phyloP scores from a whole-genome alignment of 139 green algal genomes.

The Pycnococcus provasolii region DNA sequence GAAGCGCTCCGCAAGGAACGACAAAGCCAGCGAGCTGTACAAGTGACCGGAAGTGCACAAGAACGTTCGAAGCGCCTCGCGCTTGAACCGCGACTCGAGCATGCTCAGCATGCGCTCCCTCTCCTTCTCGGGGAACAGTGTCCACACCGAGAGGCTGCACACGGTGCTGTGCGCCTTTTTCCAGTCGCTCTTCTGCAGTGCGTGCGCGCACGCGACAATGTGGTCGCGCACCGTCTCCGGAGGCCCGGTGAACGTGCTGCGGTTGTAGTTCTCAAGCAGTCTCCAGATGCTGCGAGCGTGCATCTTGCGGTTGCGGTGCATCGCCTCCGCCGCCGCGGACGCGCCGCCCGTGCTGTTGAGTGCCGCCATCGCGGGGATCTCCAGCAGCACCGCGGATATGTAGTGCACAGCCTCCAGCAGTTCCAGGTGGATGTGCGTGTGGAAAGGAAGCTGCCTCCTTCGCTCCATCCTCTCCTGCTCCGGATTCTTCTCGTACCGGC shows the following conservation, averaged over 20 bases:
- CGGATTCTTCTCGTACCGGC: conserved; percentile 34
- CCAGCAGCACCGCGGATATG: conserved; percentile 85
- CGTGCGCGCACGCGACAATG: conserved; percentile 74
- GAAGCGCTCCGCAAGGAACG: conserved; percentile 82
- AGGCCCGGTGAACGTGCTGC: conserved; percentile 84
- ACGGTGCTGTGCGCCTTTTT: conserved; percentile 51
- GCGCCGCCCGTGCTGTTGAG: neutral
- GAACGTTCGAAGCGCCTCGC: conserved; percentile 84
- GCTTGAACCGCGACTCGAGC: conserved; percentile 59
- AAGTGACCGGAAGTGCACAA: conserved; percentile 71
- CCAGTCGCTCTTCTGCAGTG: conserved; percentile 79
- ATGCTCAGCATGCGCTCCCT: conserved; percentile 52
- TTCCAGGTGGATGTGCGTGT: conserved; percentile 99
- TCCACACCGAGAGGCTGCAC: conserved; percentile 23
- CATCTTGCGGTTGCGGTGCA: conserved; percentile 50
- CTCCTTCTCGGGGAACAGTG: conserved; percentile 22
- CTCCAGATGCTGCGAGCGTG: conserved; percentile 74
- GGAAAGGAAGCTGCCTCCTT: conserved; percentile 91
- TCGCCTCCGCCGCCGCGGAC: neutral
- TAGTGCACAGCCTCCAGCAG: conserved; percentile 85
- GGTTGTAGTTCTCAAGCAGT: conserved; percentile 86
- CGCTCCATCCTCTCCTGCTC: conserved; percentile 90
- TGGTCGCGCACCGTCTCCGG: conserved; percentile 96
- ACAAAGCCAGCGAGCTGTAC: conserved; percentile 71
- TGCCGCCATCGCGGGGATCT: conserved; percentile 76